Evolutionary conservation across 176 grass and related monocot genomes (phyloP).

Genomic region (Rhynchospora tenuis): DNA sequence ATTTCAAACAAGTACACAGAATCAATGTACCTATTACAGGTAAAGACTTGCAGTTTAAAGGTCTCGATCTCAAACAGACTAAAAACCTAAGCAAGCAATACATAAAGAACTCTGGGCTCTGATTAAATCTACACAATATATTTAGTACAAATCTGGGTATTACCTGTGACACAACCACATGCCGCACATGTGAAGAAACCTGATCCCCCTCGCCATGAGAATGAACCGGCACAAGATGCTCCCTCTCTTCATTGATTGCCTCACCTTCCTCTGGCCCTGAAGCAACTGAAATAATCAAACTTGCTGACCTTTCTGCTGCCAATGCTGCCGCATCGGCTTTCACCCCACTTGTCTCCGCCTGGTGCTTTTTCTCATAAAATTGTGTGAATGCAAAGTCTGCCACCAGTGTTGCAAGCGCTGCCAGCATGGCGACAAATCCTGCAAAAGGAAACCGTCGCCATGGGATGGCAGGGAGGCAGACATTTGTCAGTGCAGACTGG

Average conservation of each 20-base stretch:
- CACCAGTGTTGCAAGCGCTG: slow-evolving; percentile 64
- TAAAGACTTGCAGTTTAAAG: neutral
- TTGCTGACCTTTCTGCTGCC: slow-evolving; percentile 12
- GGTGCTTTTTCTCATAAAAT: slow-evolving; percentile 66
- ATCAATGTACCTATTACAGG: neutral
- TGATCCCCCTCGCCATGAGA: slow-evolving; percentile 20
- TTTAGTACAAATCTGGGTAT: neutral
- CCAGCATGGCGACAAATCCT: slow-evolving; percentile 71
- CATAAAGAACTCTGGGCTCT: neutral
- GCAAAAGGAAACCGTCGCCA: slow-evolving; percentile 67
- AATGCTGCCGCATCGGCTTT: slow-evolving; percentile 40
- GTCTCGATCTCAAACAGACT: neutral
- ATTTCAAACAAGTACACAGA: neutral
- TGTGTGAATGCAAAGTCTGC: slow-evolving; percentile 61
- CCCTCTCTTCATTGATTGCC: neutral
- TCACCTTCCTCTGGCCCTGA: neutral
- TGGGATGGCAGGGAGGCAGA: slow-evolving; percentile 39
- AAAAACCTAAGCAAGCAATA: neutral
- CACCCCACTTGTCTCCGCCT: slow-evolving; percentile 29
- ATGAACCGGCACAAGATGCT: slow-evolving; percentile 17
- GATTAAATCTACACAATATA: neutral
- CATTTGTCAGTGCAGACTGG: slow-evolving; percentile 38
- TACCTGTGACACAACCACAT: slow-evolving; percentile 89
- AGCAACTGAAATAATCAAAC: neutral
- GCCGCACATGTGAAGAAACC: slow-evolving; percentile 41